phyloP scores from a whole-genome alignment of 1,284 basidiomycete species.

The Ganoderma multipileum region DNA sequence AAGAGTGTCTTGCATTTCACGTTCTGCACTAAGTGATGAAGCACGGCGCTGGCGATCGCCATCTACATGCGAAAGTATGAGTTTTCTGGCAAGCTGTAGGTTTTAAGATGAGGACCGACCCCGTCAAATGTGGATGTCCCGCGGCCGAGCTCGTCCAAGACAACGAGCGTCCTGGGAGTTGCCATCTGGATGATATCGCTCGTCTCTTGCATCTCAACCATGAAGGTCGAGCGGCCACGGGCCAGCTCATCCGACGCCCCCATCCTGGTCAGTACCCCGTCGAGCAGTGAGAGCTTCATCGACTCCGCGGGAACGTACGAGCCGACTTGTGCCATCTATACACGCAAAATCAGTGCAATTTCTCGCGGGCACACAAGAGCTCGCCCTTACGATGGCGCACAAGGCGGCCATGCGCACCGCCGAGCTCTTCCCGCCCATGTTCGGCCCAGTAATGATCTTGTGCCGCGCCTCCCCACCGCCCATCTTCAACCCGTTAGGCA shows the following conservation, averaged over 20 bases:
- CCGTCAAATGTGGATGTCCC: conserved; percentile 90
- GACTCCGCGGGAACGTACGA: conserved; percentile 80
- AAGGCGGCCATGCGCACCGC: conserved; percentile 79
- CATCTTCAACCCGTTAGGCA: conserved; percentile 74
- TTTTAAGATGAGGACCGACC: conserved; percentile 47
- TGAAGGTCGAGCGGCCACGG: conserved; percentile 89
- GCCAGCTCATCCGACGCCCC: conserved; percentile 91
- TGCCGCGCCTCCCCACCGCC: conserved; percentile 60
- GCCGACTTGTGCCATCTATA: conserved; percentile 56
- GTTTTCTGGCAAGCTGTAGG: too few species aligned
- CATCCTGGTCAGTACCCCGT: conserved; percentile 89
- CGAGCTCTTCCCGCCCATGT: conserved; percentile 87
- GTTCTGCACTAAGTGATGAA: conserved; percentile 73
- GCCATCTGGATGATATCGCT: conserved; percentile 86
- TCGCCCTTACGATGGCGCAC: conserved; percentile 65
- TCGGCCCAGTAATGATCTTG: conserved; percentile 84
- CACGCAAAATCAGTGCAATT: background rate
- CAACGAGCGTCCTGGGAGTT: conserved; percentile 78
- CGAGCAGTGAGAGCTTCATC: conserved; percentile 79
- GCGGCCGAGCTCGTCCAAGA: conserved; percentile 87
- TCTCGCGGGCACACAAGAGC: background rate
- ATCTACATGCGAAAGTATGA: conserved; percentile 55
- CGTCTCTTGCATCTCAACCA: conserved; percentile 96
- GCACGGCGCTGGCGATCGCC: conserved; percentile 82
- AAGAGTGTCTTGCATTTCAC: conserved; percentile 86